A percentile compares a stretch with the other conserved stretches of the same genome.
Evolutionary conservation across 192 early-diverging fungal genomes (phyloP).

Genomic region (Coemansia sp.): DNA sequence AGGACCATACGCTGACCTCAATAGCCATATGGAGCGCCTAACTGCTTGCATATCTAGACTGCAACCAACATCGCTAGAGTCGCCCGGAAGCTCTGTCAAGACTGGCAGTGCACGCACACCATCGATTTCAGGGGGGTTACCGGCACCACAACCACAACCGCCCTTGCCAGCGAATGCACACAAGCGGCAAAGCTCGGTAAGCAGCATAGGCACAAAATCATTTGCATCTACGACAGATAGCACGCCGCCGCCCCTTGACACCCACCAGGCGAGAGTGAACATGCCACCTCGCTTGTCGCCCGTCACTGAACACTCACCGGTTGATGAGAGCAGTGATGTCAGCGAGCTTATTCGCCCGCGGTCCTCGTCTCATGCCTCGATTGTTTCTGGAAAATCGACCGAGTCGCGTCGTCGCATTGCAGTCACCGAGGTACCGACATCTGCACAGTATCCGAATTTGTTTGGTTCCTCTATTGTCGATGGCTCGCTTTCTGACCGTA

Average conservation of each 20-base stretch:
- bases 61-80: slow-evolving; percentile 19
- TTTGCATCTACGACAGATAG: slow-evolving; percentile 21
- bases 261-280: not conserved
- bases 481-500: not conserved
- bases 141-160: not conserved
- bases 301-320: slow-evolving; percentile 36
- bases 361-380: slow-evolving; percentile 49
- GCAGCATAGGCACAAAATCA: slow-evolving; percentile 23
- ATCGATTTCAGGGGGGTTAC: not conserved
- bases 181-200: slow-evolving; percentile 35
- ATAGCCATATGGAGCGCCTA: slow-evolving; percentile 49
- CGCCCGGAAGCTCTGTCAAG: not conserved
- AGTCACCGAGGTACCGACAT: slow-evolving; percentile 38
- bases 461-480: slow-evolving; percentile 34
- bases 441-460: slow-evolving; percentile 45
- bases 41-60: slow-evolving; percentile 48
- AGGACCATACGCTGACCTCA: slow-evolving; percentile 46
- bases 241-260: slow-evolving; percentile 9
- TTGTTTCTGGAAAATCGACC: slow-evolving; percentile 38
- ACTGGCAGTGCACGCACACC: not conserved
- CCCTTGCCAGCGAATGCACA: slow-evolving; percentile 13
- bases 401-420: slow-evolving; percentile 54
- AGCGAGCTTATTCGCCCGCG: slow-evolving; percentile 26
- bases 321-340: not conserved
- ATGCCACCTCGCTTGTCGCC: slow-evolving; percentile 34